Conservation (phyloP, 345 rosid genomes). For the Carallia pectinifolia region DNA sequence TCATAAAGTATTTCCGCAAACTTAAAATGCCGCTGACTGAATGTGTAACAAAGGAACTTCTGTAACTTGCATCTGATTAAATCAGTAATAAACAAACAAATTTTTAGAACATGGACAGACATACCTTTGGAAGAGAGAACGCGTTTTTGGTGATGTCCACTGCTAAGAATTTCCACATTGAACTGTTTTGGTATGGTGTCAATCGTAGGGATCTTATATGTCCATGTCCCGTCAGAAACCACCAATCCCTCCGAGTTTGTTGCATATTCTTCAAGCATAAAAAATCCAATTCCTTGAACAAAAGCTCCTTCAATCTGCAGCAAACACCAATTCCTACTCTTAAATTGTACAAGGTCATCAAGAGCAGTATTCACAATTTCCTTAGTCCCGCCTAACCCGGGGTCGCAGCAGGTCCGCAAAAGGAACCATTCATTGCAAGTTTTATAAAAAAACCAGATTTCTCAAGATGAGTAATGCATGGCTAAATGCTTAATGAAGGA, state of each 20-base stretch:
- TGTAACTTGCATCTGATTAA: not conserved
- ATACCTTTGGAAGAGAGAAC: slow-evolving; percentile 92
- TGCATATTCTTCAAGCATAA: slow-evolving; percentile 85
- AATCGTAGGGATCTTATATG: slow-evolving; percentile 76
- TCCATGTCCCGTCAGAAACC: slow-evolving; percentile 74
- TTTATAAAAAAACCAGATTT: too few relatives aligned
- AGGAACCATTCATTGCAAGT: too few relatives aligned
- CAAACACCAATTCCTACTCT: not conserved
- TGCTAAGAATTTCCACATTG: slow-evolving; percentile 66
- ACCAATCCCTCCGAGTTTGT: slow-evolving; percentile 75
- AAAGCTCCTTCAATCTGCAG: slow-evolving; percentile 95
- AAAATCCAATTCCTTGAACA: slow-evolving; percentile 91
- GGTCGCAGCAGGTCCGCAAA: too few relatives aligned
- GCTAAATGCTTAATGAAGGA: not conserved
- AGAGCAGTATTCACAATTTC: not conserved
- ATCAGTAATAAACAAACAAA: not conserved
- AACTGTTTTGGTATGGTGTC: slow-evolving; percentile 79
- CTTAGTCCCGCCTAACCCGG: too few relatives aligned
- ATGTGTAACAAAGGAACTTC: not conserved
- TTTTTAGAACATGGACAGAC: not conserved
- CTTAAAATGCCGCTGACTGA: not conserved
- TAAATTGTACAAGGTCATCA: not conserved
- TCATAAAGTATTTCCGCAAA: not conserved
- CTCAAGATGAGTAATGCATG: too few relatives aligned
- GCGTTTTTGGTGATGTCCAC: slow-evolving; percentile 69